Evolutionary conservation across 106 monocot species (phyloP), one percentile per base, ranked within the genome.

Genomic region (Dendrobium chrysotoxum): DNA sequence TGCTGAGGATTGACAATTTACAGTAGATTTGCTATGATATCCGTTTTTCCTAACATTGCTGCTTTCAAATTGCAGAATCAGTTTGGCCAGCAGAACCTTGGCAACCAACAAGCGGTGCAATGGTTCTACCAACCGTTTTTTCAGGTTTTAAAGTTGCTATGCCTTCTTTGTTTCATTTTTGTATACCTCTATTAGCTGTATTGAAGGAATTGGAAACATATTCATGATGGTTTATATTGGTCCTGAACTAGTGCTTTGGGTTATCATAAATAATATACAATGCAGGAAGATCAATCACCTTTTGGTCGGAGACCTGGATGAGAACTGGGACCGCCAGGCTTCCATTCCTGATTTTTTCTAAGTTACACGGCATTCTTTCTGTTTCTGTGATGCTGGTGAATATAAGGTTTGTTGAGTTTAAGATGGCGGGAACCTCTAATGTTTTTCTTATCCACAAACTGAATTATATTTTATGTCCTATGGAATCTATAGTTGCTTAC

Each of bases 121-220:
- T 89, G 89, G 89, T 79, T 82, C 54, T 89, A 82, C 30, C 89
- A 82, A 38, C 79, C 84, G 26, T 84, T 89, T 79, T 74, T 84
- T 44, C 86, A 86, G 89, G 86, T 89, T 26, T n/a, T 47, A 67
- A n/a, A 70, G 38, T 42, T 72, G 57, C 7, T 23, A 23, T 20
- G 25, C 25, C 5, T 23, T n/a, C 21, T 40, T 72, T 73, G 11
- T 64, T 47, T 72, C n/a, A 44, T 74, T 39, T 46, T 18, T 28
- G 28, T 46, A 35, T 65, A 40, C 17, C 23, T 53, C 70, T 80
- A 1, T 46, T n/a, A 39, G 28, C 8, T 40, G 4, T 47, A 18
- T 76, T 25, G 30, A 53, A 77, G 54, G 1, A 25, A 13, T 58
- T 25, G 23, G 50, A 61, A 21, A 13, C 17, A 40, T 72, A 7